Evolutionary conservation across 805 yeast species (phyloP).

Genomic region (Candida corydali): DNA sequence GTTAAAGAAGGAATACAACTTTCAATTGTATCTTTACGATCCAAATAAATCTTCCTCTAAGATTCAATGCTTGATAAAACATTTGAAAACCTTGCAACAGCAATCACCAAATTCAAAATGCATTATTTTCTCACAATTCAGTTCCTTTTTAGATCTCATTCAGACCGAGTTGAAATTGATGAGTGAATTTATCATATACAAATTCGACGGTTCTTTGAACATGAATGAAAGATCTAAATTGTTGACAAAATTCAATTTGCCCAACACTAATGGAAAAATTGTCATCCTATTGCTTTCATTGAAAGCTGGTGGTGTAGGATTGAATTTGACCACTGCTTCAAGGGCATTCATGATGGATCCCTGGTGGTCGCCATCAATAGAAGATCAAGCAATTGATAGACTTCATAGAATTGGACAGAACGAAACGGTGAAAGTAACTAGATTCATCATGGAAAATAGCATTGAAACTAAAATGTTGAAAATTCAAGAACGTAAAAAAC

Average conservation of each 20-base stretch:
- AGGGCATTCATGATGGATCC: slow-evolving; percentile 91
- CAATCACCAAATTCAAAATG: slow-evolving; percentile 65
- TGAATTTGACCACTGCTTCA: slow-evolving; percentile 81
- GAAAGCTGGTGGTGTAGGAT: slow-evolving; percentile 94
- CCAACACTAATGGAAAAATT: slow-evolving; percentile 23
- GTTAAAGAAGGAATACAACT: slow-evolving; percentile 14
- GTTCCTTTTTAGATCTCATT: slow-evolving; percentile 73
- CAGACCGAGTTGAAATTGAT: slow-evolving; percentile 50
- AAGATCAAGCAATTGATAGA: slow-evolving; percentile 88
- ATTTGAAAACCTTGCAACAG: slow-evolving; percentile 50
- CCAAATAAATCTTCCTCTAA: slow-evolving; percentile 66
- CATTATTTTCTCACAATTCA: slow-evolving; percentile 89
- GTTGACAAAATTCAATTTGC: slow-evolving; percentile 48
- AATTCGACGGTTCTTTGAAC: slow-evolving; percentile 80
- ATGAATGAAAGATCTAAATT: slow-evolving; percentile 62
- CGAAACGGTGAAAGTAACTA: slow-evolving; percentile 62
- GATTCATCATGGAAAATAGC: slow-evolving; percentile 79
- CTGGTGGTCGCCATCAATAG: slow-evolving; percentile 94
- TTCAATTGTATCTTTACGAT: slow-evolving; percentile 39
- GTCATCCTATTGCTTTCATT: slow-evolving; percentile 66
- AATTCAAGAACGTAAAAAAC: slow-evolving; percentile 81
- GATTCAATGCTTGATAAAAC: slow-evolving; percentile 61
- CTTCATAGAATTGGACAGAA: slow-evolving; percentile 88
- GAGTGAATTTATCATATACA: slow-evolving; percentile 49
- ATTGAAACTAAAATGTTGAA: slow-evolving; percentile 86